Conservation (phyloP, 139 green algal species). For the Coelastrella sp. region DNA sequence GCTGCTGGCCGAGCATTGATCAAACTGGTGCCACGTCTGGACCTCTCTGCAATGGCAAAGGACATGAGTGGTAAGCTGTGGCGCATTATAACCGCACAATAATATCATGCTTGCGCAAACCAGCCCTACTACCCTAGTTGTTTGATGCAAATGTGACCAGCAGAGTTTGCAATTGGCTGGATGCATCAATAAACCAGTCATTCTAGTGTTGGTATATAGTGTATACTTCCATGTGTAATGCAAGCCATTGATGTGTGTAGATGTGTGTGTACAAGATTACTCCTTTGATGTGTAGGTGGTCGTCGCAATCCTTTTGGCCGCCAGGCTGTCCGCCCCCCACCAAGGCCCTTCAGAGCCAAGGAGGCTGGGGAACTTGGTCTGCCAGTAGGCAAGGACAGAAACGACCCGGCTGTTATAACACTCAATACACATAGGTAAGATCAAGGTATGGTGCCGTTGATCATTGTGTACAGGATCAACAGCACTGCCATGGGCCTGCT, state of each 20-base stretch:
- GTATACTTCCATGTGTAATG: no score
- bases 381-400: slow-evolving; percentile 56
- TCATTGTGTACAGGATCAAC: no score
- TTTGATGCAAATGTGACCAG: no score
- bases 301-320: slow-evolving; percentile 73
- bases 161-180: no score
- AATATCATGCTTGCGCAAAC: no score
- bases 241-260: no score
- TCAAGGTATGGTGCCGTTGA: no score
- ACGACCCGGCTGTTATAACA: slow-evolving; percentile 26
- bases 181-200: no score
- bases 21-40: slow-evolving; percentile 88
- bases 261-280: background rate
- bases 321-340: slow-evolving; percentile 68
- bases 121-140: no score
- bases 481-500: no score
- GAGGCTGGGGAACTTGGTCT: slow-evolving; percentile 62
- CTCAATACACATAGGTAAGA: slow-evolving; percentile 45
- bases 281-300: slow-evolving; percentile 10
- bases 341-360: slow-evolving; percentile 74
- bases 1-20: slow-evolving; percentile 55
- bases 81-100: no score
- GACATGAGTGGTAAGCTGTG: background rate
- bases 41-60: slow-evolving; percentile 75
- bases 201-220: no score